Percentiles rank a stretch among this genome's conserved stretches.
Conservation (phyloP, 371 early-diverging fungal genomes). For the Mortierella sp. region DNA sequence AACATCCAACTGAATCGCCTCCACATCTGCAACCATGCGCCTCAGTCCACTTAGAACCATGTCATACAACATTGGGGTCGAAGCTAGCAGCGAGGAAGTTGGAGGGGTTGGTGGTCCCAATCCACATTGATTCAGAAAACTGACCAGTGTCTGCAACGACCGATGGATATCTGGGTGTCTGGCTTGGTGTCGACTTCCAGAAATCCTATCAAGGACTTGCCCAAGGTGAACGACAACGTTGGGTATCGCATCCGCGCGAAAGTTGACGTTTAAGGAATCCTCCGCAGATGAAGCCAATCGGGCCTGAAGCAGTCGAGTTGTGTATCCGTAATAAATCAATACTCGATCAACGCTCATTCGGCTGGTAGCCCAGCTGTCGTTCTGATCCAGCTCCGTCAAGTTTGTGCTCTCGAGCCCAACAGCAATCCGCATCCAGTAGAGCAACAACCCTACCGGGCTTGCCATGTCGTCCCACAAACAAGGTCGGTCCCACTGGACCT, state of each 20-base stretch:
- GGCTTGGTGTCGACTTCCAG: slow-evolving; percentile 19
- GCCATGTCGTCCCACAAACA: slow-evolving; percentile 35
- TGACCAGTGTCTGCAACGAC: slow-evolving; percentile 32
- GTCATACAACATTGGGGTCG: slow-evolving; percentile 21
- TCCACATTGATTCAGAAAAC: slow-evolving; percentile 37
- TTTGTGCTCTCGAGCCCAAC: slow-evolving; percentile 42
- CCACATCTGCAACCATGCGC: slow-evolving; percentile 35
- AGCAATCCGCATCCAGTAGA: slow-evolving; percentile 51
- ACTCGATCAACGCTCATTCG: slow-evolving; percentile 30
- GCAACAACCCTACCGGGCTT: slow-evolving; percentile 39
- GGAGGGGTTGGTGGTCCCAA: slow-evolving; percentile 4
- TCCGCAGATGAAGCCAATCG: slow-evolving; percentile 46
- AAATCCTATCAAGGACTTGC: slow-evolving; percentile 43
- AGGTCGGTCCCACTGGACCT: slow-evolving; percentile 33
- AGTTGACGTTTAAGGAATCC: slow-evolving; percentile 48
- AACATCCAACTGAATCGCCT: slow-evolving; percentile 43
- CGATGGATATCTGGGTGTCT: slow-evolving; percentile 31
- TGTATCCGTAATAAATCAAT: slow-evolving; percentile 39
- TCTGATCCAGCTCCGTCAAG: slow-evolving; percentile 19
- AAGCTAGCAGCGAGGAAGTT: neutral
- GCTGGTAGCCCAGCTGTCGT: neutral
- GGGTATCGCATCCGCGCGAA: slow-evolving; percentile 33
- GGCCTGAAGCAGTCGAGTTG: slow-evolving; percentile 32
- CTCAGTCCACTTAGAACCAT: slow-evolving; percentile 29
- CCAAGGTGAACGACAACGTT: slow-evolving; percentile 37